Base-by-base conservation (phyloP, 805 yeast genomes). In the Ogataea zsoltii region DNA sequence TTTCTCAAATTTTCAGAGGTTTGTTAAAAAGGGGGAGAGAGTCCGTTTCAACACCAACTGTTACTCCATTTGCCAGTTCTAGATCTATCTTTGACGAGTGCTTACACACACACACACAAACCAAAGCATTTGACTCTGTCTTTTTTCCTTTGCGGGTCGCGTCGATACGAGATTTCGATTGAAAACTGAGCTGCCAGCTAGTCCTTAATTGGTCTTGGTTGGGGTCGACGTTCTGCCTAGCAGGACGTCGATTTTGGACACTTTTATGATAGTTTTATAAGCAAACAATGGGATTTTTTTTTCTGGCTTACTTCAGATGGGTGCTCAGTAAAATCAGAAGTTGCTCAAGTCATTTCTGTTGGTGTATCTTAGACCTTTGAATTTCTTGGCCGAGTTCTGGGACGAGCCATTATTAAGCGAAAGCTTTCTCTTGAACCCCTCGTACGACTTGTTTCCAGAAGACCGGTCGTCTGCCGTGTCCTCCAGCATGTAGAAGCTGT, bases 1-100 rank as follows among this genome's bases (percentile, higher is more conserved):
- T 38, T 29, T 33, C 25, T 33, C 40, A 5, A n/a, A 32, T 14
- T 31, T 19, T 32, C 33, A 41, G 40, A 46, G 46, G 48, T 37
- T 40, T 36, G 42, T 44, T 44, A 45, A 48, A 48, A 45, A 46
- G 54, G 54, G 54, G 50, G 57, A 48, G 57, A 53, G 57, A 50
- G 48, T 48, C 48, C 50, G 43, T 44, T 48, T 31, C 36, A 46
- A 37, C 48, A 38, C 29, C 23, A 29, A 25, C 25, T 25, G 26
- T n/a, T 15, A 7, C 14, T 31, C 41, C 33, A 16, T 38, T n/a
- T 19, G 35, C 29, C 34, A 30, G 28, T 25, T 19, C 16, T 17
- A 35, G 32, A 26, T 17, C 10, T 9, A 9, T 37, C 35, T 31
- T 17, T 25, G 16, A 29, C 25, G 9, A 21, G 25, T 21, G 25